Conservation (phyloP, 1,284 basidiomycete species). For the Vanrija pseudolonga region DNA sequence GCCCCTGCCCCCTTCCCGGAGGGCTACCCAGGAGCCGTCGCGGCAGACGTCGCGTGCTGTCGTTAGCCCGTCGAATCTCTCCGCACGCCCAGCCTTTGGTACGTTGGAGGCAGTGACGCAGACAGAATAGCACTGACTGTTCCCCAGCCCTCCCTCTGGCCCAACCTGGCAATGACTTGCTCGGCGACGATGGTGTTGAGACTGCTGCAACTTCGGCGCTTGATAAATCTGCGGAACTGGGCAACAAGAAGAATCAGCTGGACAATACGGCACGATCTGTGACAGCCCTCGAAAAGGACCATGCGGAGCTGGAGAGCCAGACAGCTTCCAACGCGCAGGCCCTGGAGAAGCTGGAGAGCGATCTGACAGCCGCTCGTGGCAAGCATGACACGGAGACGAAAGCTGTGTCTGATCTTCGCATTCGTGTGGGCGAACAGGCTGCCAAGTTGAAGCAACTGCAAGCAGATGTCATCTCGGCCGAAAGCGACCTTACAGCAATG, state of each 20-base stretch:
- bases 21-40: conserved; percentile 4
- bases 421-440: conserved; percentile 67
- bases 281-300: conserved; percentile 36
- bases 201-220: conserved; percentile 38
- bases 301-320: conserved; percentile 43
- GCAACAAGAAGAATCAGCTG: conserved; percentile 78
- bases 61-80: not conserved
- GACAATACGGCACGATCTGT: conserved; percentile 64
- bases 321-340: conserved; percentile 62
- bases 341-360: conserved; percentile 48
- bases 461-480: conserved; percentile 79
- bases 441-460: conserved; percentile 70
- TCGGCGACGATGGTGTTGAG: conserved; percentile 39
- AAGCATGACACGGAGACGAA: conserved; percentile 81
- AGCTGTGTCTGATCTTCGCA: conserved; percentile 67
- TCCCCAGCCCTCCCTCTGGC: not conserved
- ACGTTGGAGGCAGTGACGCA: conserved; percentile 1
- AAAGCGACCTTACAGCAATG: conserved; percentile 86
- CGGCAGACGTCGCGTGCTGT: not conserved
- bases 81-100: conserved; percentile 9
- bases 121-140: not conserved
- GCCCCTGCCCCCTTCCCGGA: conserved; percentile 21
- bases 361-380: conserved; percentile 52
- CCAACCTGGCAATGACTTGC: conserved; percentile 29
- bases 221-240: conserved; percentile 61